Evolutionary conservation across 768 basidiomycete genomes (phyloP).

Genomic region (Amanita inopinata): DNA sequence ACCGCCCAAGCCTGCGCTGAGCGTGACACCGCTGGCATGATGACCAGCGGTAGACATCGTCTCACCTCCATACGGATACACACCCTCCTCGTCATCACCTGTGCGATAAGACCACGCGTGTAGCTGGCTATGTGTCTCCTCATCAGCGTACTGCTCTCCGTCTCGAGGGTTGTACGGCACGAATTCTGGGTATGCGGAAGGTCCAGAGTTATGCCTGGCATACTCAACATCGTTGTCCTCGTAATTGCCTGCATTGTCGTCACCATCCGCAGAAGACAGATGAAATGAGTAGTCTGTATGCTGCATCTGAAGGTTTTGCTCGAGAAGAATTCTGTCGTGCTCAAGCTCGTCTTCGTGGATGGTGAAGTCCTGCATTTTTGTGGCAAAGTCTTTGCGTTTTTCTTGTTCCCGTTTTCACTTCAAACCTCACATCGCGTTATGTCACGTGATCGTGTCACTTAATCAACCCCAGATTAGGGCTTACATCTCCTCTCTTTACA

Average conservation of each 20-base stretch:
- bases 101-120: conserved; percentile 51
- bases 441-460: conserved; percentile 10
- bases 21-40: conserved; percentile 81
- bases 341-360: conserved; percentile 59
- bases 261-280: conserved; percentile 43
- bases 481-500: conserved; percentile 15
- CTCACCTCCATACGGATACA: conserved; percentile 56
- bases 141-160: conserved; percentile 33
- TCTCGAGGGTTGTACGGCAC: conserved; percentile 53
- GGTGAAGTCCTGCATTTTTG: conserved; percentile 6
- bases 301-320: conserved; percentile 53
- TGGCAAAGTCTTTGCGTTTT: background rate
- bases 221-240: conserved; percentile 42
- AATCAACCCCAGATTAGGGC: conserved; percentile 6
- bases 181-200: conserved; percentile 44
- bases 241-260: conserved; percentile 17
- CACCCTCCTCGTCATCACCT: conserved; percentile 49
- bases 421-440: background rate
- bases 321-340: conserved; percentile 66
- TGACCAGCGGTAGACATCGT: conserved; percentile 81
- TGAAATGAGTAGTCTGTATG: conserved; percentile 65
- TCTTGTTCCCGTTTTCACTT: background rate
- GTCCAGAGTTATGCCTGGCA: conserved; percentile 58
- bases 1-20: conserved; percentile 73
- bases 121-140: conserved; percentile 37